Conservation (phyloP, 805 yeast genomes). For the Yarrowia deformans region DNA sequence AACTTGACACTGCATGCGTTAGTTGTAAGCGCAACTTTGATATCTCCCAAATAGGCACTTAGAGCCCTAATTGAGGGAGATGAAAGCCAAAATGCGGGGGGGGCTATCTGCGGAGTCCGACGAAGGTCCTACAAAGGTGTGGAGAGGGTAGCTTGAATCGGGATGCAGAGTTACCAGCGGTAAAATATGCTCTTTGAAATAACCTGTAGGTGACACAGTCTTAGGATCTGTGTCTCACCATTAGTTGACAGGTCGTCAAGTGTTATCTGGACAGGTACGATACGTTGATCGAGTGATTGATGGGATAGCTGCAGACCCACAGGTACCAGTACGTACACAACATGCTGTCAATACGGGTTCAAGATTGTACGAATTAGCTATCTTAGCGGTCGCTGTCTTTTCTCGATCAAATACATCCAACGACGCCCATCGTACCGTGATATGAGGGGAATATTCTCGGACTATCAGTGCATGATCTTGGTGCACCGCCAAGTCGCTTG, state of each 20-base stretch:
- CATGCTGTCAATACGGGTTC: too few relatives aligned
- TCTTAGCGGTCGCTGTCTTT: too few relatives aligned
- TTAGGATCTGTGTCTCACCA: not conserved
- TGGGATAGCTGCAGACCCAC: too few relatives aligned
- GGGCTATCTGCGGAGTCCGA: not conserved
- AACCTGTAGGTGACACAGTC: slow-evolving; percentile 20
- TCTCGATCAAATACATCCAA: too few relatives aligned
- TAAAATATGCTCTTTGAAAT: not conserved
- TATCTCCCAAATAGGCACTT: slow-evolving; percentile 56
- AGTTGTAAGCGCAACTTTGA: slow-evolving; percentile 59
- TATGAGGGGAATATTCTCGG: slow-evolving; percentile 18
- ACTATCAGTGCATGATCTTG: slow-evolving; percentile 21
- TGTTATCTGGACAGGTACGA: not conserved
- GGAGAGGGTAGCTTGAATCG: not conserved
- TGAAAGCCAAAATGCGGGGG: slow-evolving; percentile 28
- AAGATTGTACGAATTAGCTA: too few relatives aligned
- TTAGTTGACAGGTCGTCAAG: not conserved
- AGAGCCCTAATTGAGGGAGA: slow-evolving; percentile 56
- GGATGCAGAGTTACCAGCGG: not conserved
- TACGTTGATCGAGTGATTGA: too few relatives aligned
- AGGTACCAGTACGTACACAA: too few relatives aligned
- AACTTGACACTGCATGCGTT: slow-evolving; percentile 51
- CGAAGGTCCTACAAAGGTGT: not conserved
- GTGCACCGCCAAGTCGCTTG: slow-evolving; percentile 15
- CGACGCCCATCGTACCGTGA: not conserved